These are phyloP conservation scores for Tolypocladium guangdongense DNA, from an alignment of 2,329 filamentous ascomycete genomes.

Conservation along the genomic window DNA sequence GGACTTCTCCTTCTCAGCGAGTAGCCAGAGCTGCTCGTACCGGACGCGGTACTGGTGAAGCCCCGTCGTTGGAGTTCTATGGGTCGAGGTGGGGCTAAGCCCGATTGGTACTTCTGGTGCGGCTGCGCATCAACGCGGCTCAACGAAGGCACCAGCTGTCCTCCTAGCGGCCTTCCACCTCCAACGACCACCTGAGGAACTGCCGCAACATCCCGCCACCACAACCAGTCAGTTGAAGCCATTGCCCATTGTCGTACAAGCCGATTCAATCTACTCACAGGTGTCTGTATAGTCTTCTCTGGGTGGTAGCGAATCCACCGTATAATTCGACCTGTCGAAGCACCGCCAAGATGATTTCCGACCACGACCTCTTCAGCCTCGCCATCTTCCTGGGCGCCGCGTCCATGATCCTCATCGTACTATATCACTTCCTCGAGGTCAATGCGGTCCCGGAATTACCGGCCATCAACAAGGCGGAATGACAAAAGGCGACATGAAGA, in stretches of 20 bases:
- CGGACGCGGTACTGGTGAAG: background rate
- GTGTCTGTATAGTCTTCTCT: background rate
- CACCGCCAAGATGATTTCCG: constrained; percentile 72
- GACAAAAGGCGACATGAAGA: background rate
- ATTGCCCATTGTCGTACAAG: background rate
- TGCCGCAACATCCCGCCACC: background rate
- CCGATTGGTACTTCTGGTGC: background rate
- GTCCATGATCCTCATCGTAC: constrained; percentile 83
- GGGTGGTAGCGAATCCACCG: background rate
- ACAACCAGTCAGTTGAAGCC: background rate
- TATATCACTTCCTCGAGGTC: constrained; percentile 95
- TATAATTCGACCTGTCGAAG: background rate
- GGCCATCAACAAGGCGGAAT: constrained; percentile 3
- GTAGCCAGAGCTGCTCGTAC: background rate
- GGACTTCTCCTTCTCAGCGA: background rate
- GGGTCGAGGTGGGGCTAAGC: background rate
- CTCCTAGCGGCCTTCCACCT: constrained; percentile 1
- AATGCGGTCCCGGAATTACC: constrained; percentile 43
- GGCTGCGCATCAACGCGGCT: background rate
- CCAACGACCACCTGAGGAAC: background rate
- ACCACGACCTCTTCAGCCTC: constrained; percentile 80
- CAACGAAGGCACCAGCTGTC: constrained; percentile 10
- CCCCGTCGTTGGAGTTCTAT: background rate
- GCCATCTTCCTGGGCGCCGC: constrained; percentile 86
- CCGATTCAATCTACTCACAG: background rate